Evolutionary conservation across 169 alveolate genomes (phyloP).

Genomic region (Plasmodium fragile): DNA sequence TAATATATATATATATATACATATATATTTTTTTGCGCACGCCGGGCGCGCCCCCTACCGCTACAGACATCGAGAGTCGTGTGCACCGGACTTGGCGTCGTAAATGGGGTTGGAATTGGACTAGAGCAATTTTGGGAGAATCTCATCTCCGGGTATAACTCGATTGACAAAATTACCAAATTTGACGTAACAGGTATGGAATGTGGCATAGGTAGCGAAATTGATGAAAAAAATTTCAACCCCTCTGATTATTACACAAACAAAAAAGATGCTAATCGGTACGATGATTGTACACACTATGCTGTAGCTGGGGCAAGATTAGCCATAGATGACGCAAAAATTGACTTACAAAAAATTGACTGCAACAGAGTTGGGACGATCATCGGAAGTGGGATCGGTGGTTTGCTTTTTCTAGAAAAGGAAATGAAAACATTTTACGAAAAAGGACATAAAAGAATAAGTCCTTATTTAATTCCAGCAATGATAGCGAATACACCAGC

Average conservation of each 20-base stretch:
- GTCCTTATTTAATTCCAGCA: conserved; percentile 84
- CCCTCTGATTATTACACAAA: conserved; percentile 78
- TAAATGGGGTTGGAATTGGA: conserved; percentile 82
- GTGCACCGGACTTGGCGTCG: conserved; percentile 84
- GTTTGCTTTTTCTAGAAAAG: conserved; percentile 76
- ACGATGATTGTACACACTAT: conserved; percentile 82
- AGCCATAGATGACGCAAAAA: conserved; percentile 83
- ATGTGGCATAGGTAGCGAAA: conserved; percentile 83
- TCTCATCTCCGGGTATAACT: conserved; percentile 77
- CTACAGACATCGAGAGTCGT: conserved; percentile 79
- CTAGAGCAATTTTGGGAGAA: conserved; percentile 79
- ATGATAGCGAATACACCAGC: conserved; percentile 86
- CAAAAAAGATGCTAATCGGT: conserved; percentile 80
- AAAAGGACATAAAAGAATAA: conserved; percentile 78
- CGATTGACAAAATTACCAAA: conserved; percentile 76
- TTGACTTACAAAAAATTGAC: conserved; percentile 54
- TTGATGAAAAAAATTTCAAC: conserved; percentile 67
- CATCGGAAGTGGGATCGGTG: conserved; percentile 86
- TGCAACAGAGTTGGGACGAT: conserved; percentile 79
- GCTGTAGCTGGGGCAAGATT: conserved; percentile 84
- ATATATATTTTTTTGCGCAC: neutral
- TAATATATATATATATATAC: conserved; percentile 16
- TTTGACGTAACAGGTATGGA: conserved; percentile 83
- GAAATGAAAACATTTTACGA: conserved; percentile 76
- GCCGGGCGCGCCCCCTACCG: neutral